Percentiles rank a stretch among this genome's conserved stretches.
Conservation (phyloP, 805 yeast species). For the Tetrapisispora namnaoensis region DNA sequence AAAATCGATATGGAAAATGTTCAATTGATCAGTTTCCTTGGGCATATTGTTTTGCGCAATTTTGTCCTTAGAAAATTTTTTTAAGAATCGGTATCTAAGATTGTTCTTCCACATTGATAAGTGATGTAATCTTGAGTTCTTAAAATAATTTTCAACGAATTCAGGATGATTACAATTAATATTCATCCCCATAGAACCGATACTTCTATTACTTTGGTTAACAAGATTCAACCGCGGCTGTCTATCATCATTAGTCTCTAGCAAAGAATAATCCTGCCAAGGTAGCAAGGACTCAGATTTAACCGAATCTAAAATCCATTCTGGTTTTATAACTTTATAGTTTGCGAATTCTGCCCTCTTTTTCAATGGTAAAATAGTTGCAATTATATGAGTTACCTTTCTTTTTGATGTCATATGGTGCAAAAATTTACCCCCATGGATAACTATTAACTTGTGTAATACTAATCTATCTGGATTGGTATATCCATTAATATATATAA, state of each 20-base stretch:
- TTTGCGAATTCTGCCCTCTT: constrained; percentile 56
- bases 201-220: not conserved
- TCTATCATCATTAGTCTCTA: constrained; percentile 42
- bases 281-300: constrained; percentile 38
- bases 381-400: constrained; percentile 75
- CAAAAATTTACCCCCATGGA: constrained; percentile 72
- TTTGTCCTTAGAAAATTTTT: constrained; percentile 31
- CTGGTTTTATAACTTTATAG: constrained; percentile 69
- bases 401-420: constrained; percentile 63
- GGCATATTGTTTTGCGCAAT: constrained; percentile 8
- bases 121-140: constrained; percentile 79
- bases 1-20: constrained; percentile 76
- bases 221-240: constrained; percentile 36
- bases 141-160: constrained; percentile 61
- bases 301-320: constrained; percentile 69
- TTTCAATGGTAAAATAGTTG: constrained; percentile 67
- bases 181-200: not conserved
- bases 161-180: constrained; percentile 68
- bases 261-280: constrained; percentile 62
- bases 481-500: constrained; percentile 78
- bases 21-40: constrained; percentile 5
- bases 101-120: constrained; percentile 80
- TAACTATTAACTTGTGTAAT: constrained; percentile 58
- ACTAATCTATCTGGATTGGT: constrained; percentile 72
- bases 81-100: constrained; percentile 50